These are phyloP conservation scores for Aspergillus viridinutans DNA, from an alignment of 2,329 filamentous ascomycete species.

Conservation along the genomic window DNA sequence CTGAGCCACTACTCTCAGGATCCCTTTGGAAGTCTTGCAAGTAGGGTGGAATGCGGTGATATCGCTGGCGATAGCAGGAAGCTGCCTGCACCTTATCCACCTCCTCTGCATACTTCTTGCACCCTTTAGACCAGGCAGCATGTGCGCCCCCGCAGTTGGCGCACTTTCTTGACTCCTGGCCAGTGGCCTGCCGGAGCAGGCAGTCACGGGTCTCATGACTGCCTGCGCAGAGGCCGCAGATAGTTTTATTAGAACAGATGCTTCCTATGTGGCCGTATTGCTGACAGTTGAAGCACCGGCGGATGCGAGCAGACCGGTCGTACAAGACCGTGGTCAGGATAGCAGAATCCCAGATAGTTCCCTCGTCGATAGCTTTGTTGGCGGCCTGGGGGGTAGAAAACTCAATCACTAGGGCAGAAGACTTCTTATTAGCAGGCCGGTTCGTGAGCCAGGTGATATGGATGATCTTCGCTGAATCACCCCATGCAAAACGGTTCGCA, in stretches of 20 bases:
- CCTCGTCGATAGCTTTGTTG: not conserved
- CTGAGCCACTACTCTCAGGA: not conserved
- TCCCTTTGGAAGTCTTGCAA: not conserved
- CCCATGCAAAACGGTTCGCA: too few relatives aligned
- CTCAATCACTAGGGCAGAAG: not conserved
- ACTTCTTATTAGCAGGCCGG: too few relatives aligned
- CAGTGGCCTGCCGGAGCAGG: not conserved
- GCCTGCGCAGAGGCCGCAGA: not conserved
- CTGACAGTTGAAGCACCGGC: not conserved
- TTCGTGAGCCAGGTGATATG: too few relatives aligned
- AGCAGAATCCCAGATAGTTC: not conserved
- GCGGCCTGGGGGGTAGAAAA: not conserved
- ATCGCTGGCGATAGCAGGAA: not conserved
- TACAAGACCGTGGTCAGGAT: not conserved
- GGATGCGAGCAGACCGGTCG: not conserved
- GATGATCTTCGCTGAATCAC: too few relatives aligned
- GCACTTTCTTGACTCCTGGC: not conserved
- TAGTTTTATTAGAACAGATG: not conserved
- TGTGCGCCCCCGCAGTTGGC: not conserved
- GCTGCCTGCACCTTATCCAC: not conserved
- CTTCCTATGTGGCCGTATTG: not conserved
- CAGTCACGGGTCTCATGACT: not conserved
- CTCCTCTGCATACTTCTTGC: not conserved
- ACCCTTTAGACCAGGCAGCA: not conserved
- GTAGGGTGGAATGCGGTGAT: not conserved